Evolutionary conservation across 495 filamentous ascomycete genomes (phyloP).

Genomic region (Xylaria nigripes): DNA sequence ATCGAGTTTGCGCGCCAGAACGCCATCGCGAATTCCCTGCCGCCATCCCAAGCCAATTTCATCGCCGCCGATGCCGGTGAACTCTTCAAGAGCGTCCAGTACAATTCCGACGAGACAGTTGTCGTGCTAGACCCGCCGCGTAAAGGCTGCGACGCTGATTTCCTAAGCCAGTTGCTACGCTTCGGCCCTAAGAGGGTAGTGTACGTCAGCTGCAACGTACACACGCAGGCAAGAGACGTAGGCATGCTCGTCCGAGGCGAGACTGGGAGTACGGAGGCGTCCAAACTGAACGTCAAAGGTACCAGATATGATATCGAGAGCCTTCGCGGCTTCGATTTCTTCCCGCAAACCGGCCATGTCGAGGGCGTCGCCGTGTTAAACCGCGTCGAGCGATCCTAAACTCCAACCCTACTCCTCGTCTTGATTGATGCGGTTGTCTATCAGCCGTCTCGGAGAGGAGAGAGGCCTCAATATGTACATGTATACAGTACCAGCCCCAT

Average conservation of each 20-base stretch:
- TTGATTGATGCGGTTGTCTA: too few species aligned
- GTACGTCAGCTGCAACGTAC: conserved; percentile 96
- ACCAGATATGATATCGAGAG: conserved; percentile 82
- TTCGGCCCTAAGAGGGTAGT: conserved; percentile 72
- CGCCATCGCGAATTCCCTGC: conserved; percentile 66
- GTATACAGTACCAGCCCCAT: too few species aligned
- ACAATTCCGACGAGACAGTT: conserved; percentile 69
- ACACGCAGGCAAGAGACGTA: conserved; percentile 91
- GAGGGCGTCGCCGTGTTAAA: conserved; percentile 84
- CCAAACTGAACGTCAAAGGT: conserved; percentile 32
- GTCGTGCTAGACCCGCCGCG: conserved; percentile 90
- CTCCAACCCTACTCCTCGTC: background rate
- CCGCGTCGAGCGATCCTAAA: conserved; percentile 26
- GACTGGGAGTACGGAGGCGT: conserved; percentile 24
- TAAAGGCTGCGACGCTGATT: conserved; percentile 85
- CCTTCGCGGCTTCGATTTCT: conserved; percentile 91
- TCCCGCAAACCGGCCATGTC: conserved; percentile 95
- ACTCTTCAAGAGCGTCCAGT: conserved; percentile 66
- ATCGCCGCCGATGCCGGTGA: conserved; percentile 73
- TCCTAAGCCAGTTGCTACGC: conserved; percentile 67
- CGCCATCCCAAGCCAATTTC: conserved; percentile 54
- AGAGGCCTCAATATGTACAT: too few species aligned
- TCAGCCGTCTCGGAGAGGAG: too few species aligned
- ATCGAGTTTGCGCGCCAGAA: conserved; percentile 71
- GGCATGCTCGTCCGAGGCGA: conserved; percentile 67